Conservation (phyloP, 345 rosid species). For the Lepidium africanum region DNA sequence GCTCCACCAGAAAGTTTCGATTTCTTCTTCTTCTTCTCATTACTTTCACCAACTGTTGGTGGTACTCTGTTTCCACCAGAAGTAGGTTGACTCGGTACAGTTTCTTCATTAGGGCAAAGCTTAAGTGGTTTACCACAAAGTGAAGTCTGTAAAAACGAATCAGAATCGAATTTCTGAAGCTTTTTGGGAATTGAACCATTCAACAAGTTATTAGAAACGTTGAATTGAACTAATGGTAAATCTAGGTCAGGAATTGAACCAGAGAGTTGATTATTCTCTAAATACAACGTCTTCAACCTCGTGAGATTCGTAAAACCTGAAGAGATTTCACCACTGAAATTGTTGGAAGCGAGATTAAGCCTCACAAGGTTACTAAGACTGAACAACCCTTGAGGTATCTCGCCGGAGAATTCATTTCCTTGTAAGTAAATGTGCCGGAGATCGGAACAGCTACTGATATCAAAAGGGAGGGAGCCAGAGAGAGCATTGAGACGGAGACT, state of each 20-base stretch:
- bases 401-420: constrained; percentile 66
- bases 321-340: constrained; percentile 57
- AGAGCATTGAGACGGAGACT: constrained; percentile 78
- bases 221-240: constrained; percentile 53
- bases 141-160: constrained; percentile 58
- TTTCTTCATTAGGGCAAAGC: constrained; percentile 33
- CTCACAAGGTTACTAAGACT: constrained; percentile 48
- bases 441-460: constrained; percentile 40
- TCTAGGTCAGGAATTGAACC: constrained; percentile 53
- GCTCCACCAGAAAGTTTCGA: constrained; percentile 52
- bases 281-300: constrained; percentile 55
- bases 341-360: constrained; percentile 58
- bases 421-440: constrained; percentile 71
- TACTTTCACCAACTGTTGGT: neutral
- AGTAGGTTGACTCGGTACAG: constrained; percentile 46
- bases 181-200: constrained; percentile 66
- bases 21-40: neutral
- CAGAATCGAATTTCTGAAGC: constrained; percentile 33
- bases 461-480: constrained; percentile 54
- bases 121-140: constrained; percentile 61
- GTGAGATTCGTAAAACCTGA: constrained; percentile 42
- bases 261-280: constrained; percentile 52
- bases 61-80: constrained; percentile 20
- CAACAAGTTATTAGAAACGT: constrained; percentile 61
- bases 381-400: constrained; percentile 47